Evolutionary conservation across 106 monocot genomes (phyloP), one percentile per base, ranked within the genome.

Genomic region (Dioscorea alata): DNA sequence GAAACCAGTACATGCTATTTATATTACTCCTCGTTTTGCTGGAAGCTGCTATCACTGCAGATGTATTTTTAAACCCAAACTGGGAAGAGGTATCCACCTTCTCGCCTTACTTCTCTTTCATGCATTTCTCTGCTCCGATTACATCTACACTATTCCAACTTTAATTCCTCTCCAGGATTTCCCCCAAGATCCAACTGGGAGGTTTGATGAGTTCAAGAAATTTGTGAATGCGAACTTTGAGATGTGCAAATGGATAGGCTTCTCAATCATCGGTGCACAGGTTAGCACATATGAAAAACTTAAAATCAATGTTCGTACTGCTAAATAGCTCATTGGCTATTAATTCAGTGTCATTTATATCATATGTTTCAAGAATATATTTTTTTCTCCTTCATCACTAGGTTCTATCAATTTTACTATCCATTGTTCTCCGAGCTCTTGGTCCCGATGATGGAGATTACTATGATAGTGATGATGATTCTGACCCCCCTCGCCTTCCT

Each of bases 11-110:
- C 25, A 90, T 70, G 79, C 50, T 90, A 22, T 69, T 86, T 60
- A 59, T 81, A 31, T 68, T 84, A 67, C 61, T 86, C 22, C 76
- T 95, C 42, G 23, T 95, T 60, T 50, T 84, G 49, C 60, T 91
- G 63, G 95, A 95, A 77, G 88, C 84, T 66, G 83, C 83, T 34
- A 58, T 88, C 23, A 81, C 79, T 67, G 78, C 82, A 34, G 91
- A 91, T 76, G 69, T 91, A 48, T 86, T 95, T 66, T 79, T 95
- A 23, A 95, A 95, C 69, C 71, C 70, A 32, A 76, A 81, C 59
- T 95, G 95, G 95, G 91, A 95, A 78, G 91, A 88, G 88, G 95
- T 95, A 73, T 50, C 20, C 72, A 65, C 59, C 57, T 34, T 57
- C 57, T 71, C 50, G 6, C 12, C 20, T 64, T 54, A 59, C 3